A percentile compares a stretch with the other conserved stretches of the same genome.
These are phyloP conservation scores for Malbranchea cinnamomea DNA, from an alignment of 2,329 filamentous ascomycete genomes.

Conservation along the genomic window DNA sequence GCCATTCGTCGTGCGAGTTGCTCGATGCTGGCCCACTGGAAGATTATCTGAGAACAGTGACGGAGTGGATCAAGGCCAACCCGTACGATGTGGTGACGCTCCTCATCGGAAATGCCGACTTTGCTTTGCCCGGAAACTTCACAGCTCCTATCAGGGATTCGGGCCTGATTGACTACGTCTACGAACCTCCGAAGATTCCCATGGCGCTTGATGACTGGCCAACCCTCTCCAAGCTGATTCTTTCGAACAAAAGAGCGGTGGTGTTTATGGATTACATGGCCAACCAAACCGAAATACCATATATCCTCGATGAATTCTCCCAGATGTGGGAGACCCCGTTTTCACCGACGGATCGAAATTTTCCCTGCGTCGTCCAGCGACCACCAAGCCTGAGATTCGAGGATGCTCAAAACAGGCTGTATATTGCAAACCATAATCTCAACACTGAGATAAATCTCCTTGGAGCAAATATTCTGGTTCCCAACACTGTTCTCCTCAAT, in stretches of 20 bases:
- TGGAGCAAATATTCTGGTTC: constrained; percentile 50
- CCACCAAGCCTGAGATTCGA: constrained; percentile 48
- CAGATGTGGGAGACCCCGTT: constrained; percentile 90
- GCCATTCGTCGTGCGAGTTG: constrained; percentile 70
- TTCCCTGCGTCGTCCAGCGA: constrained; percentile 66
- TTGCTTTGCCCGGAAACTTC: constrained; percentile 50
- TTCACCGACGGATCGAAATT: constrained; percentile 50
- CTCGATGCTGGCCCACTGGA: constrained; percentile 68
- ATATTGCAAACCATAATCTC: constrained; percentile 82
- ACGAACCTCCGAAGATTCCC: constrained; percentile 54
- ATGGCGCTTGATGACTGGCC: constrained; percentile 70
- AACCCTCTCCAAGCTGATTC: constrained; percentile 61
- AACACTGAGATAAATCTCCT: constrained; percentile 62
- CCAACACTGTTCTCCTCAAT: constrained; percentile 54
- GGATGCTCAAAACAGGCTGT: constrained; percentile 49
- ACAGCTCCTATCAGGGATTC: constrained; percentile 52
- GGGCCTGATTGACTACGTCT: constrained; percentile 59
- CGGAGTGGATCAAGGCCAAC: constrained; percentile 56
- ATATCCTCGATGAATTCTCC: constrained; percentile 73
- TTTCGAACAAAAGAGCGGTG: constrained; percentile 54
- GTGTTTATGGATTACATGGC: constrained; percentile 78
- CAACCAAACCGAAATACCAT: constrained; percentile 63
- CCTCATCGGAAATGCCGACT: constrained; percentile 70
- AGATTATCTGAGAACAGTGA: constrained; percentile 54
- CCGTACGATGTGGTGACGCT: constrained; percentile 83